phyloP scores from a whole-genome alignment of 306 rosid genomes.

The Quercus aquifolioides region DNA sequence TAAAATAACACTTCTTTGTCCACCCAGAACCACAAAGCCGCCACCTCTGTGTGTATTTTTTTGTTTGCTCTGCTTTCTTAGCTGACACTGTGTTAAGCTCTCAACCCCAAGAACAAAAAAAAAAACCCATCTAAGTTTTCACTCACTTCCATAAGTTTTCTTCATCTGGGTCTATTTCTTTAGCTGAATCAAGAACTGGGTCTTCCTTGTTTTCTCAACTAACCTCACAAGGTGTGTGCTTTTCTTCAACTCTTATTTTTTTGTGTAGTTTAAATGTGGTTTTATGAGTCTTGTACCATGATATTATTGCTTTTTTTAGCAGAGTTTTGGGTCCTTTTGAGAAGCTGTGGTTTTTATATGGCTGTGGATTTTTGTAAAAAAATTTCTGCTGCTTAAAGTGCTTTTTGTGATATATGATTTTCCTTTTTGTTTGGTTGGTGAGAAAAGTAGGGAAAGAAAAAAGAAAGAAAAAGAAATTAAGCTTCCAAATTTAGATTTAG shows the following conservation, averaged over 20 bases:
- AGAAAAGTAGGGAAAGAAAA: not conserved
- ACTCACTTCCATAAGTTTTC: not conserved
- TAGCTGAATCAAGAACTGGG: slow-evolving; percentile 17
- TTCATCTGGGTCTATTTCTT: slow-evolving; percentile 22
- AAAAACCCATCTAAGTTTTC: not conserved
- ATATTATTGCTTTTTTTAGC: not conserved
- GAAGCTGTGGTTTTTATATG: not conserved
- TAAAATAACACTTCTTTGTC: slow-evolving; percentile 1
- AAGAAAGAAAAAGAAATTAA: not conserved
- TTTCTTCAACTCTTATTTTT: not conserved
- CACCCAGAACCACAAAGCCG: slow-evolving; percentile 20
- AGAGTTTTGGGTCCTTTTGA: not conserved
- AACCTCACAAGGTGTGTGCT: slow-evolving; percentile 24
- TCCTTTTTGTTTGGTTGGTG: not conserved
- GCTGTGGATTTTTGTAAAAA: not conserved
- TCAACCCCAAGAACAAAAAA: not conserved
- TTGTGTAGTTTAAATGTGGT: not conserved
- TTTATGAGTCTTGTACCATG: not conserved
- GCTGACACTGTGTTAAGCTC: not conserved
- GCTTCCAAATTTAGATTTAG: not conserved
- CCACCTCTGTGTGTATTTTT: slow-evolving; percentile 18
- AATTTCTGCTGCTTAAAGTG: not conserved
- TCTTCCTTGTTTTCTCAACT: not conserved
- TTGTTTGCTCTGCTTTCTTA: not conserved
- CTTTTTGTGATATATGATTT: not conserved